Conservation (phyloP, 225 moss, liverwort and hornwort genomes). For the Takakia lepidozioides region DNA sequence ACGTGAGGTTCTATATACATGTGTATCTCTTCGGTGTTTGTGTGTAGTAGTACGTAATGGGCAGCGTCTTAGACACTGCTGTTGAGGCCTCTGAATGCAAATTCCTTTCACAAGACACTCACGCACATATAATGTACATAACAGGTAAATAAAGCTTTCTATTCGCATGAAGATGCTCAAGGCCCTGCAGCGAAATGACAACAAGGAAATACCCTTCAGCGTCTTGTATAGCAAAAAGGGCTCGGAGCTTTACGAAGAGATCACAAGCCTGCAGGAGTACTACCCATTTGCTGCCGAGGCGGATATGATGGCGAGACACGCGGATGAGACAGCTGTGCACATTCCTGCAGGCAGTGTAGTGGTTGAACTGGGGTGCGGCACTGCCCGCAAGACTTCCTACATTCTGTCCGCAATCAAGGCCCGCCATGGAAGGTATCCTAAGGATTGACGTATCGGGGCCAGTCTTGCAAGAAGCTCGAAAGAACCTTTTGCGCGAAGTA, state of each 20-base stretch:
- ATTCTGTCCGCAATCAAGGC: slow-evolving; percentile 51
- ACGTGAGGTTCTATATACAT: too few relatives aligned
- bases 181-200: too few relatives aligned
- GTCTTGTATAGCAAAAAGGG: slow-evolving; percentile 73
- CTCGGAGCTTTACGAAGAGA: slow-evolving; percentile 62
- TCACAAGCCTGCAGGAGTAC: slow-evolving; percentile 76
- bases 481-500: slow-evolving; percentile 49
- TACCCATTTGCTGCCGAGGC: slow-evolving; percentile 77
- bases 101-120: too few relatives aligned
- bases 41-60: too few relatives aligned
- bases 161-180: too few relatives aligned
- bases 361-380: slow-evolving; percentile 92
- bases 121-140: too few relatives aligned
- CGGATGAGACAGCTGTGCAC: slow-evolving; percentile 29
- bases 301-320: slow-evolving; percentile 32
- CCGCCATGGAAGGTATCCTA: slow-evolving; percentile 46
- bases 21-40: too few relatives aligned
- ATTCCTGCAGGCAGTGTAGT: slow-evolving; percentile 59
- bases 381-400: slow-evolving; percentile 63
- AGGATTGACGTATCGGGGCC: slow-evolving; percentile 79
- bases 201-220: slow-evolving; percentile 55
- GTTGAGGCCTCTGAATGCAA: too few relatives aligned
- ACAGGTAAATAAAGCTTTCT: too few relatives aligned
- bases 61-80: too few relatives aligned
- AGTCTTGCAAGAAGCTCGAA: slow-evolving; percentile 61